Percentiles rank a stretch among this genome's conserved stretches.
phyloP scores from a whole-genome alignment of 1,284 basidiomycete genomes.

The Phellinidium pouzarii region DNA sequence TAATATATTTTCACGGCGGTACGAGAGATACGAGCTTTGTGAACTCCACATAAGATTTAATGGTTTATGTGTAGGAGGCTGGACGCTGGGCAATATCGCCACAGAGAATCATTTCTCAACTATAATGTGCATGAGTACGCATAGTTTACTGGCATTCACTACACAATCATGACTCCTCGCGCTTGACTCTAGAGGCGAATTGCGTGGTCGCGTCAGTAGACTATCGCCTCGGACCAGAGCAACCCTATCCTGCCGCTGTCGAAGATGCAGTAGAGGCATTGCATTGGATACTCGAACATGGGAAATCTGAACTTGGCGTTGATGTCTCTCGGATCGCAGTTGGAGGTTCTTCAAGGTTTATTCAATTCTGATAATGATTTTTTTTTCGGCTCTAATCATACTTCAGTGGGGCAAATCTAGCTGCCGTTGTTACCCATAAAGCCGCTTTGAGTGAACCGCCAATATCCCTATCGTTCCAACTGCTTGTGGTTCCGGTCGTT shows the following conservation, averaged over 20 bases:
- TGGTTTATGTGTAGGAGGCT: constrained; percentile 43
- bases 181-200: constrained; percentile 25
- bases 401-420: constrained; percentile 63
- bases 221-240: constrained; percentile 71
- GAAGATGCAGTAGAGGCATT: constrained; percentile 66
- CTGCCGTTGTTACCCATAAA: constrained; percentile 59
- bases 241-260: constrained; percentile 67
- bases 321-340: constrained; percentile 42
- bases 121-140: constrained; percentile 48
- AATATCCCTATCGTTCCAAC: constrained; percentile 54
- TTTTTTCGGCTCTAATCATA: not conserved
- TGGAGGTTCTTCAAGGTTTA: constrained; percentile 65
- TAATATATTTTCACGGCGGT: constrained; percentile 60
- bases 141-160: not conserved
- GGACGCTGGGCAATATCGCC: constrained; percentile 59
- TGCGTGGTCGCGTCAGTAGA: constrained; percentile 57
- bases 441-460: constrained; percentile 43
- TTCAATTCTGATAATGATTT: not conserved
- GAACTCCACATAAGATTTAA: constrained; percentile 8
- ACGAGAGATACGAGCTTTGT: constrained; percentile 19
- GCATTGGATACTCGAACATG: constrained; percentile 51
- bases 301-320: constrained; percentile 32
- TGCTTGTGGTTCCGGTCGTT: constrained; percentile 64
- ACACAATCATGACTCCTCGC: constrained; percentile 24
- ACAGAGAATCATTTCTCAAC: constrained; percentile 54